Evolutionary conservation across 768 basidiomycete species (phyloP), one percentile per base, ranked within the genome.

Genomic region (Boletus pseudopeckii): DNA sequence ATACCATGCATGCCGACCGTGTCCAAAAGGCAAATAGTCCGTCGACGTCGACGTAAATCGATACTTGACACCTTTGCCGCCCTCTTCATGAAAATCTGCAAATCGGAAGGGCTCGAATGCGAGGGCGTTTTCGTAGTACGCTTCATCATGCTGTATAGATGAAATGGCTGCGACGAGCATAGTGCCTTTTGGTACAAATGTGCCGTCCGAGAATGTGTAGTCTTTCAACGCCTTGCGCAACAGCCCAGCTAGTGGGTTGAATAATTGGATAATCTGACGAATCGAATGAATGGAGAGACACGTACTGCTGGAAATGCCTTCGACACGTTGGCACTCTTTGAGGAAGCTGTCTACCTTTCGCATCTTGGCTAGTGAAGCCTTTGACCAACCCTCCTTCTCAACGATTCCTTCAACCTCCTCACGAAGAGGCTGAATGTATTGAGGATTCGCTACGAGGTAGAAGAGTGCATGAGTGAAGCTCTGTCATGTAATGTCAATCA

Each of bases 341-440:
- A 56, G 57, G 49, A 78, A 76, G 49, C 74, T 77, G 40, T 77
- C 75, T 6, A 77, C 45, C 53, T 70, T 71, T 52, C 57, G 66
- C 63, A 73, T 64, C 36, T 68, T 68, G 13, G 36, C 54, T 18
- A 74, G 24, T 3, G 62, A n/a, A 9, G 0, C 14, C 15, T 56
- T 56, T 1, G 55, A 26, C 55, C 55, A 56, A 14, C 37, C 53
- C 1, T 56, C 54, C 37, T 33, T 34, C 28, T 39, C 18, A 0
- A 55, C 17, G 20, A 45, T 40, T 2, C 2, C 5, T 17, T 54
- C 52, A 1, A 55, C 52, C 30, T 32, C 30, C 30, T 32, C 30
- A 32, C 30, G 30, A 32, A 32, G 30, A 0, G 10, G 30, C 10
- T 32, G 30, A 7, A 4, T 32, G 30, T 32, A 32, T 32, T 32